Conservation (phyloP, 495 filamentous ascomycete genomes). For the Penicillium odoratum region DNA sequence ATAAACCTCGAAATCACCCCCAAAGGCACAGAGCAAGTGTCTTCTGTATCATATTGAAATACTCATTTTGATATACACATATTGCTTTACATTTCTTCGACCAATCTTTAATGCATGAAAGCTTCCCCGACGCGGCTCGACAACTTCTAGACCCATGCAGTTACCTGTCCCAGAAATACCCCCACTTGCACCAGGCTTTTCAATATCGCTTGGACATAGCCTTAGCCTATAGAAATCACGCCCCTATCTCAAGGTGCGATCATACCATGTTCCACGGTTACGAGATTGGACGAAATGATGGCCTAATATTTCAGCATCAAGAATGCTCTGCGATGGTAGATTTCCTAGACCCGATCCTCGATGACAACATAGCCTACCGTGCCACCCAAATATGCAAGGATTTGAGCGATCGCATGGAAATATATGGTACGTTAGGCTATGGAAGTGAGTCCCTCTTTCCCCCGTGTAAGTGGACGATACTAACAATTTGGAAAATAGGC, state of each 20-base stretch:
- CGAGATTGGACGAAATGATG: constrained; percentile 7
- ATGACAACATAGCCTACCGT: constrained; percentile 1
- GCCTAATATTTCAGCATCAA: constrained; percentile 4
- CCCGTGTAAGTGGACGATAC: no score
- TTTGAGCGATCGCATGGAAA: constrained; percentile 9
- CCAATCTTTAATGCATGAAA: background rate
- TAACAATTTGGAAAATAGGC: constrained; percentile 20
- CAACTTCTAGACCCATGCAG: constrained; percentile 1
- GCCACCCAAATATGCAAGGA: constrained; percentile 10
- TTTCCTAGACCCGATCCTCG: background rate
- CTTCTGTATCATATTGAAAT: no score
- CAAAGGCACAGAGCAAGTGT: no score
- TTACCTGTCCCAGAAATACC: constrained; percentile 10
- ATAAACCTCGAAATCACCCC: no score
- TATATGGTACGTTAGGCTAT: constrained; percentile 22
- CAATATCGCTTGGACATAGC: constrained; percentile 11
- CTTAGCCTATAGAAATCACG: constrained; percentile 4
- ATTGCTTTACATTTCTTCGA: no score
- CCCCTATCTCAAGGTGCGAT: constrained; percentile 16
- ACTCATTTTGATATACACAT: no score
- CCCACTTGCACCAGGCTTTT: constrained; percentile 15
- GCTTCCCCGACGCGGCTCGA: background rate
- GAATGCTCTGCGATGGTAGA: constrained; percentile 3
- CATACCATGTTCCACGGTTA: constrained; percentile 5
- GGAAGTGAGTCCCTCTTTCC: constrained; percentile 18